Evolutionary conservation across 768 basidiomycete species (phyloP).

Genomic region (Suillus fuscotomentosus): DNA sequence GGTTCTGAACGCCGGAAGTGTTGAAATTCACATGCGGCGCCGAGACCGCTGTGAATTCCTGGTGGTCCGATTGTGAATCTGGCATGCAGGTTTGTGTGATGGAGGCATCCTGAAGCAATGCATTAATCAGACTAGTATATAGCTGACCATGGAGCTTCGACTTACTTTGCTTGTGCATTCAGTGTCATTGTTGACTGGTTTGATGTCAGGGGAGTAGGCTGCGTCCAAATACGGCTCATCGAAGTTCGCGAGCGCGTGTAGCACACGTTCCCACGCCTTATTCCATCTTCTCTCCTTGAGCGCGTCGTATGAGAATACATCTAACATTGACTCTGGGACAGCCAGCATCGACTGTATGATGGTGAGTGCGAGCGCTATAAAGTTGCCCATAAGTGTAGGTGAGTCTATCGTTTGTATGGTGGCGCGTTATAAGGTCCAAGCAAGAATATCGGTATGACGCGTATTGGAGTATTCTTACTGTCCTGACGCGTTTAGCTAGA

Average conservation of each 20-base stretch:
- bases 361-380: neutral
- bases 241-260: neutral
- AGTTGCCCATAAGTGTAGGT: neutral
- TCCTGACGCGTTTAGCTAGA: neutral
- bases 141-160: neutral
- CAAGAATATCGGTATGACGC: too few relatives aligned
- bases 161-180: neutral
- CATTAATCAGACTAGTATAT: neutral
- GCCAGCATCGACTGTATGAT: neutral
- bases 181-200: neutral
- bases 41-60: neutral
- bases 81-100: neutral
- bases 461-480: neutral
- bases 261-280: neutral
- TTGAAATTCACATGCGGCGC: neutral
- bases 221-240: neutral
- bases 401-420: neutral
- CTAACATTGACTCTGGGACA: neutral
- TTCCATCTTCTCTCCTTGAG: neutral
- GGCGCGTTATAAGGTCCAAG: neutral
- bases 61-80: too few relatives aligned
- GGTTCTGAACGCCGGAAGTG: neutral
- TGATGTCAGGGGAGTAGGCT: neutral
- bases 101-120: neutral
- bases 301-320: neutral